Evolutionary conservation across 2,329 filamentous ascomycete species (phyloP).

Genomic region (Trichophyton verrucosum): DNA sequence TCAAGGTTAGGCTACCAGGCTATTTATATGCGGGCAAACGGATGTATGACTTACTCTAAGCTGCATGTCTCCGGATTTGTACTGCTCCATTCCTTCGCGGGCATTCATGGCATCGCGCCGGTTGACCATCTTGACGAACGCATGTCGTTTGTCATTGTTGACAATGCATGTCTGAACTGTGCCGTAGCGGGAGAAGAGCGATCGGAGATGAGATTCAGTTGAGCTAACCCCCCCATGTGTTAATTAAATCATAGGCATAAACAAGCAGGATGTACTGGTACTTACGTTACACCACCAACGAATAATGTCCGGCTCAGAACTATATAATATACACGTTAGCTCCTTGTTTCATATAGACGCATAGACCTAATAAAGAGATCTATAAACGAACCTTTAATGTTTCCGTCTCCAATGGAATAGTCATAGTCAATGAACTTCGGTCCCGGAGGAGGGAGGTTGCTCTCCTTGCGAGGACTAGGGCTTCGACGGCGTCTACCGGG

Average conservation of each 20-base stretch:
- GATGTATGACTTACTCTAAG: slow-evolving; percentile 49
- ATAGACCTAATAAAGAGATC: neutral
- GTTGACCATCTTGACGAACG: slow-evolving; percentile 96
- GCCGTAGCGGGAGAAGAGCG: slow-evolving; percentile 69
- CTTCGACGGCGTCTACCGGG: slow-evolving; percentile 55
- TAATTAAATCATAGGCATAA: slow-evolving; percentile 7
- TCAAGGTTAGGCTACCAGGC: slow-evolving; percentile 10
- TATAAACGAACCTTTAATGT: slow-evolving; percentile 55
- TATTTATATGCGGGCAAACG: neutral
- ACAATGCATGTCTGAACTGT: slow-evolving; percentile 95
- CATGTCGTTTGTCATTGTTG: slow-evolving; percentile 94
- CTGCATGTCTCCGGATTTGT: slow-evolving; percentile 58
- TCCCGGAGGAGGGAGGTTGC: slow-evolving; percentile 34
- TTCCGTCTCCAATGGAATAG: slow-evolving; percentile 55
- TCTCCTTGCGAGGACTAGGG: slow-evolving; percentile 41
- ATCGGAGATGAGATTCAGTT: slow-evolving; percentile 68
- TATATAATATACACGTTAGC: slow-evolving; percentile 18
- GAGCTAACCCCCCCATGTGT: slow-evolving; percentile 39
- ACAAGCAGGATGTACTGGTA: slow-evolving; percentile 16
- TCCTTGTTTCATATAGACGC: slow-evolving; percentile 41
- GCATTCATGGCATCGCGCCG: slow-evolving; percentile 72
- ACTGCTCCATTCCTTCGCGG: slow-evolving; percentile 76
- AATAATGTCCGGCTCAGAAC: slow-evolving; percentile 92
- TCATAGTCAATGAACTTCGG: slow-evolving; percentile 76
- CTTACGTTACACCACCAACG: slow-evolving; percentile 85